These are phyloP conservation scores for Fonsecaea pedrosoi DNA, from an alignment of 2,329 filamentous ascomycete genomes.

Conservation along the genomic window DNA sequence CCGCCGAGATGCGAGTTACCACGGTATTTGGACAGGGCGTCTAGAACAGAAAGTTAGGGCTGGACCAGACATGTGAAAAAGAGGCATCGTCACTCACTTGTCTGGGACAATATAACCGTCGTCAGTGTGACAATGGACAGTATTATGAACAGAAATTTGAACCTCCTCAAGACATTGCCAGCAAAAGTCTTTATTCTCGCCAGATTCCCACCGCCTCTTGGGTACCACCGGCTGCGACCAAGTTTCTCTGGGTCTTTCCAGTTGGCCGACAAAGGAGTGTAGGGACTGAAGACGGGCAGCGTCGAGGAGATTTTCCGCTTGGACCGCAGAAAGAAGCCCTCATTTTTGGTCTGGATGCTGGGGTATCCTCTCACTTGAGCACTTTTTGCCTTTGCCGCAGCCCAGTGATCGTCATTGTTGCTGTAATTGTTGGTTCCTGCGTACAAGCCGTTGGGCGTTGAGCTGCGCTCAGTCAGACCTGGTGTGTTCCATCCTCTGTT, in stretches of 20 bases:
- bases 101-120: constrained; percentile 37
- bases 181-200: constrained; percentile 47
- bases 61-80: neutral
- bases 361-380: constrained; percentile 76
- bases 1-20: constrained; percentile 76
- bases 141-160: constrained; percentile 65
- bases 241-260: constrained; percentile 81
- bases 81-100: constrained; percentile 30
- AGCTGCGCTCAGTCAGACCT: constrained; percentile 74
- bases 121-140: constrained; percentile 36
- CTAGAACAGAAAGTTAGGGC: constrained; percentile 51
- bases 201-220: constrained; percentile 46
- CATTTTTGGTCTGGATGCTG: constrained; percentile 79
- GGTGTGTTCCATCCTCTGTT: constrained; percentile 90
- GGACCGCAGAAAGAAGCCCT: constrained; percentile 86
- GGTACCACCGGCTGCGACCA: constrained; percentile 64
- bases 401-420: constrained; percentile 73
- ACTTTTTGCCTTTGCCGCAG: constrained; percentile 78
- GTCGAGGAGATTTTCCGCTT: constrained; percentile 80
- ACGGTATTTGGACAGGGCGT: constrained; percentile 68
- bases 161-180: constrained; percentile 66
- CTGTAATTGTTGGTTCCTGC: constrained; percentile 56
- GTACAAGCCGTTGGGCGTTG: constrained; percentile 65
- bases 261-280: constrained; percentile 46
- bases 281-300: constrained; percentile 71